Evolutionary conservation across 2,329 filamentous ascomycete species (phyloP), one percentile per base, ranked within the genome.

Genomic region (Neoscytalidium dimidiatum): DNA sequence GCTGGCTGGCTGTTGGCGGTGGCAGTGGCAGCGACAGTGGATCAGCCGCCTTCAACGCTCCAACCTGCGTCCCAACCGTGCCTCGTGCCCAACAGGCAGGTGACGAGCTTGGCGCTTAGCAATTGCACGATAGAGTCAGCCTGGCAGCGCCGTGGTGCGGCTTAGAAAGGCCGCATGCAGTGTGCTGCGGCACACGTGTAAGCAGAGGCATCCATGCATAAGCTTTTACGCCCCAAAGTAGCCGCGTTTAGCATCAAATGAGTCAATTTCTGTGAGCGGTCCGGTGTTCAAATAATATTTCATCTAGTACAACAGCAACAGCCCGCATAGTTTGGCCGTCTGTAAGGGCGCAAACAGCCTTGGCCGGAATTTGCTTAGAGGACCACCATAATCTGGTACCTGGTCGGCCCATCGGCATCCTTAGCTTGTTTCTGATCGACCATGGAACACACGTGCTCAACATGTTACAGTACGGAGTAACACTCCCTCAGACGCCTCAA

Each of bases 1-100:
- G 53, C 53, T 58, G 53, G 29, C 17, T 35, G 53, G 53, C 53
- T 58, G 53, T 44, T 58, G 53, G 53, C 53, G 53, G 56, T 33
- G 56, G 56, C 41, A 31, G 49, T 52, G 46, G 38, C n/a, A n/a
- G n/a, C n/a, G n/a, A n/a, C n/a, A n/a, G 49, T 35, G 52, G 53
- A 41, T 60, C 56, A 33, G 38, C 38, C 56, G 56, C 14, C 23
- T 46, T 44, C 26, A 46, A 31, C 56, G 56, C 56, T 48, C 38
- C 56, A 44, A 19, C 56, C 56, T 44, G 41, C 28, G n/a, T 33
- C 56, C 23, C 56, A 60, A 46, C 56, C 56, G 56, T 60, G 56
- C 56, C 56, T 44, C 26, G 9, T 9, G 56, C 56, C 56, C 28
- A 44, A 46, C 56, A 19, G 41, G n/a, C 28, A 43, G 52, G 21